Percentiles rank a stretch among this genome's conserved stretches.
Evolutionary conservation across 2,329 filamentous ascomycete genomes (phyloP).

Genomic region (Talaromyces albobiverticillius): DNA sequence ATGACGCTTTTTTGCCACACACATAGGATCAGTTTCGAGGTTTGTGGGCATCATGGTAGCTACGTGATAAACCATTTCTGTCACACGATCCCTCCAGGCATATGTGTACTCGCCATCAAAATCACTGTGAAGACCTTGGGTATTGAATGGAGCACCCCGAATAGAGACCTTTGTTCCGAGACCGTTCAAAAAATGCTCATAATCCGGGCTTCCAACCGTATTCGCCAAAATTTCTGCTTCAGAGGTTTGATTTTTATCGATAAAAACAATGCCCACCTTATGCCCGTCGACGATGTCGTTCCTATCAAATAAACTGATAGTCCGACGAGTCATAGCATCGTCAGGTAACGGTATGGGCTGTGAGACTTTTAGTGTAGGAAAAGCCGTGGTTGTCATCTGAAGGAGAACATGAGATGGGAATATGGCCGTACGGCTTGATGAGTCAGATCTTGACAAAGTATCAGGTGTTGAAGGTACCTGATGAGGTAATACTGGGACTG

Average conservation of each 20-base stretch:
- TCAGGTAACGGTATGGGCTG: conserved; percentile 76
- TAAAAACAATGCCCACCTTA: conserved; percentile 92
- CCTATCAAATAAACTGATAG: conserved; percentile 78
- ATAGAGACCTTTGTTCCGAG: conserved; percentile 79
- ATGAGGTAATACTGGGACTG: conserved; percentile 44
- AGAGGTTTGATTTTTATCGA: conserved; percentile 78
- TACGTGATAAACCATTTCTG: conserved; percentile 93
- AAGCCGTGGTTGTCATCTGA: conserved; percentile 43
- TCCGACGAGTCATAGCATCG: conserved; percentile 67
- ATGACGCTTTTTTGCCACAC: conserved; percentile 84
- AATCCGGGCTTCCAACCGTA: conserved; percentile 79
- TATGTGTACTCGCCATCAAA: conserved; percentile 84
- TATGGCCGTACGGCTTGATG: conserved; percentile 38
- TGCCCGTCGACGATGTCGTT: conserved; percentile 90
- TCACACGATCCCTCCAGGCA: conserved; percentile 91
- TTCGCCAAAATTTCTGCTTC: conserved; percentile 87
- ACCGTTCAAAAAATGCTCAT: conserved; percentile 77
- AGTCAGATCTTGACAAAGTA: conserved; percentile 37
- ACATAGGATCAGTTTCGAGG: conserved; percentile 69
- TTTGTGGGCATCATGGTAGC: conserved; percentile 97
- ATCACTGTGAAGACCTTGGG: conserved; percentile 83
- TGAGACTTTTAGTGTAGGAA: conserved; percentile 46
- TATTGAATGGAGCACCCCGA: conserved; percentile 83
- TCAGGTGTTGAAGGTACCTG: conserved; percentile 41
- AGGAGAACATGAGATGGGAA: conserved; percentile 47